Evolutionary conservation across 352 stramenopile genomes (phyloP), one percentile per base, ranked within the genome.

Genomic region (Phytophthora kernoviae): DNA sequence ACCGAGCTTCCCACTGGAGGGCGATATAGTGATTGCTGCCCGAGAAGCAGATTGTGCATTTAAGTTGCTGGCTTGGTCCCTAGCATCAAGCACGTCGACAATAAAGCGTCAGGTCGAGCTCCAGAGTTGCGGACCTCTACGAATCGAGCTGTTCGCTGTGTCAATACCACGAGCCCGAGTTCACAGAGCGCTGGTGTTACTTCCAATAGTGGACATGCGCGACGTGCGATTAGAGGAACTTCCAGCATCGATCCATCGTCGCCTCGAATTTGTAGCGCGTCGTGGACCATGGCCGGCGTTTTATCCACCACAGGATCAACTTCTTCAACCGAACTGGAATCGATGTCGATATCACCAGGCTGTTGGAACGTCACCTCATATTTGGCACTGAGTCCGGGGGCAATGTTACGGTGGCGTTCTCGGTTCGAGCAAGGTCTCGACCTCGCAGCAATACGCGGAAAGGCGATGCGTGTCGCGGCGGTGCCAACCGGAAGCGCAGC

Each of bases 321-420:
- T 9, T 68, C 51, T 10, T 57, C 40, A 22, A 51, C 53, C 17
- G 41, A 41, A 41, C 66, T 56, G n/a, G 17, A 5, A 0, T 49
- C 57, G 9, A 48, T 22, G 5, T 68, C 48, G 4, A 37, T 26
- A 20, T 39, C 24, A 7, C 21, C 21, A 1, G 53, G 52, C 1
- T 57, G 49, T 46, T 83, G 46, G 47, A 93, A 96, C 5, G 77
- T 52, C 8, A 96, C 65, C 21, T 96, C 85, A 49, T 88, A 87
- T 45, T 75, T 81, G 39, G 65, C 36, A 45, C 67, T 71, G 1
- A 96, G 69, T 8, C 85, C 87, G 2, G 87, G 53, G 87, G 77
- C 15, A 94, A 66, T 47, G 77, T 70, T 10, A 89, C 61, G 0
- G 80, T 96, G 22, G 81, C 72, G 49, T 94, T 94, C 18, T 64